Percentiles rank a stretch among this genome's conserved stretches.
Evolutionary conservation across 2,329 filamentous ascomycete species (phyloP).

Genomic region (Beauveria bassiana): DNA sequence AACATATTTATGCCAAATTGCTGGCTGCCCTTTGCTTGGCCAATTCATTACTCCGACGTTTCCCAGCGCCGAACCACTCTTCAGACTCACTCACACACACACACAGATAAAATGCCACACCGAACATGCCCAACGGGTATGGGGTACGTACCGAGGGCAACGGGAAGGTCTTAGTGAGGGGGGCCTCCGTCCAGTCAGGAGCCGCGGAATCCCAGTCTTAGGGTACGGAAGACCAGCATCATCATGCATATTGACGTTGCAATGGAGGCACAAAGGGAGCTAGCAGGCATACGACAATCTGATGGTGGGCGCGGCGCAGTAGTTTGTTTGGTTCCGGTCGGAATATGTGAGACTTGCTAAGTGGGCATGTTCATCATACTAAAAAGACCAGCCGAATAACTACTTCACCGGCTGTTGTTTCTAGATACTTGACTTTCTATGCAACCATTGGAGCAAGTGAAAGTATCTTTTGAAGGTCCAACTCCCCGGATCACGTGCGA

Average conservation of each 20-base stretch:
- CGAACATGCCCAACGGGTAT: not conserved
- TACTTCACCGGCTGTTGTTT: too few relatives aligned
- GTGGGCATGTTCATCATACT: too few relatives aligned
- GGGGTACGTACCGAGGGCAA: not conserved
- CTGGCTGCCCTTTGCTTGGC: slow-evolving; percentile 1
- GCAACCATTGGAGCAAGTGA: too few relatives aligned
- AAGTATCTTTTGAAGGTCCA: too few relatives aligned
- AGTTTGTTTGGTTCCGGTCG: slow-evolving; percentile 5
- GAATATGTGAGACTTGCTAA: not conserved
- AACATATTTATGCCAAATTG: slow-evolving; percentile 7
- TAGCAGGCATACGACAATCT: not conserved
- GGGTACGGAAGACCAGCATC: not conserved
- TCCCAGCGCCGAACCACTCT: not conserved
- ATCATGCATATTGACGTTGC: not conserved
- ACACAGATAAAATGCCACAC: not conserved
- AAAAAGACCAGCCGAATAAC: too few relatives aligned
- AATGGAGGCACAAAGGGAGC: not conserved
- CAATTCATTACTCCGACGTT: not conserved
- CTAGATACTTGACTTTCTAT: too few relatives aligned
- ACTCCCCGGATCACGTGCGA: too few relatives aligned
- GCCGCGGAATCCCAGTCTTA: not conserved
- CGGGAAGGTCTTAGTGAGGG: not conserved
- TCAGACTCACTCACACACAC: not conserved
- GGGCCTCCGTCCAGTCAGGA: not conserved
- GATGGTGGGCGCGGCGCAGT: not conserved